Evolutionary conservation across 495 filamentous ascomycete genomes (phyloP).

Genomic region (Podospora sp.): DNA sequence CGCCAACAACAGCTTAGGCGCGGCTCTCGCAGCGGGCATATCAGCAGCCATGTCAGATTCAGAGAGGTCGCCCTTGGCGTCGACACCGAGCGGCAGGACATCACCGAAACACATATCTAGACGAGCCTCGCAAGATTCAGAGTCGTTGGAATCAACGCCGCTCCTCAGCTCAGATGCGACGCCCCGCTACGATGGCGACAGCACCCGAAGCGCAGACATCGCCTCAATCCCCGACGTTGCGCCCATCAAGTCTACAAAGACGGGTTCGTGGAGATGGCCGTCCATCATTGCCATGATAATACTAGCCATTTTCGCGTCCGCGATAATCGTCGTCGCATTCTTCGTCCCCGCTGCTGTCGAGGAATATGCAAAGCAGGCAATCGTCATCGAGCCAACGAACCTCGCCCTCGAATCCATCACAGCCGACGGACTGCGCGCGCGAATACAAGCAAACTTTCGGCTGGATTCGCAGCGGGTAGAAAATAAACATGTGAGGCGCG

Average conservation of each 20-base stretch:
- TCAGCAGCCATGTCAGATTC: conserved; percentile 48
- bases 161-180: conserved; percentile 46
- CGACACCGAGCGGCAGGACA: conserved; percentile 35
- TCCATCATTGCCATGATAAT: conserved; percentile 50
- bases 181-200: conserved; percentile 53
- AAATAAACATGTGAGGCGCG: conserved; percentile 66
- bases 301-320: conserved; percentile 43
- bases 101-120: conserved; percentile 19
- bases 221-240: conserved; percentile 28
- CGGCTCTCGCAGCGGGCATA: not conserved
- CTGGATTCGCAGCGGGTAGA: conserved; percentile 76
- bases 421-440: conserved; percentile 68
- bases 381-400: conserved; percentile 75
- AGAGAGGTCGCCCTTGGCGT: conserved; percentile 47
- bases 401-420: conserved; percentile 86
- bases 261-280: conserved; percentile 45
- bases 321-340: conserved; percentile 65
- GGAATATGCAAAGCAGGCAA: conserved; percentile 81
- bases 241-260: conserved; percentile 28
- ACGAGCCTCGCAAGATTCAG: conserved; percentile 26
- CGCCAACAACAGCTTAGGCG: not conserved
- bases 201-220: conserved; percentile 33
- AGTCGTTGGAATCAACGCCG: conserved; percentile 56
- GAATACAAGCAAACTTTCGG: conserved; percentile 76
- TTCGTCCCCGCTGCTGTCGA: conserved; percentile 77